Evolutionary conservation across 306 rosid species (phyloP).

Genomic region (Cucumis cinereus): DNA sequence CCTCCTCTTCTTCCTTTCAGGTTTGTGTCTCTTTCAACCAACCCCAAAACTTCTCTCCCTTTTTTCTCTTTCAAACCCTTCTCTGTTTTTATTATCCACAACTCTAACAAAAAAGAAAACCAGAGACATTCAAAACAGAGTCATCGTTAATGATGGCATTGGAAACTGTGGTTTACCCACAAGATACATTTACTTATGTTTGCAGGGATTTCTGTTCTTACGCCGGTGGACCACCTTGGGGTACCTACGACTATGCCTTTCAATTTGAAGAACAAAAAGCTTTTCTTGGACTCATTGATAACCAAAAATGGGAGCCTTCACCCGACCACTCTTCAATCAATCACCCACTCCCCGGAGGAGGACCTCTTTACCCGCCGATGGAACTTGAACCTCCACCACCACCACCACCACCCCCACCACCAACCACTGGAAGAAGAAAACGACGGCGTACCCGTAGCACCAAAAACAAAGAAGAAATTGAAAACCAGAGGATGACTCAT

Average conservation of each 20-base stretch:
- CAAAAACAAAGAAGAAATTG: slow-evolving; percentile 73
- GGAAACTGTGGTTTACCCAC: slow-evolving; percentile 35
- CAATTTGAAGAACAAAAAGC: slow-evolving; percentile 17
- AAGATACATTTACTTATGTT: slow-evolving; percentile 21
- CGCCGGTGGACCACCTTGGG: slow-evolving; percentile 8
- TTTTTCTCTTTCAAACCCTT: background rate
- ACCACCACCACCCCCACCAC: background rate
- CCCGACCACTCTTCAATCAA: slow-evolving; percentile 3
- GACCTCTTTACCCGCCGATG: background rate
- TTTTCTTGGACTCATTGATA: background rate
- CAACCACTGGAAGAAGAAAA: slow-evolving; percentile 31
- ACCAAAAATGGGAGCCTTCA: slow-evolving; percentile 8
- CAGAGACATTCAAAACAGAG: background rate
- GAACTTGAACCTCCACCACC: background rate
- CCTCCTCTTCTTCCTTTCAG: background rate
- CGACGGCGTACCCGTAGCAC: slow-evolving; percentile 52
- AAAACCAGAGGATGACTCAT: slow-evolving; percentile 24
- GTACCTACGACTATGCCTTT: slow-evolving; percentile 8
- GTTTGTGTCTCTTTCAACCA: background rate
- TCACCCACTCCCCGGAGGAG: background rate
- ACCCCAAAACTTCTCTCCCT: background rate
- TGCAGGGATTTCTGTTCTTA: slow-evolving; percentile 23
- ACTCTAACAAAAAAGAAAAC: background rate
- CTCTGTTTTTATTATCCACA: background rate
- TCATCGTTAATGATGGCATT: slow-evolving; percentile 24